Conservation (phyloP, 352 stramenopile genomes). For the Pythium aquatile region DNA sequence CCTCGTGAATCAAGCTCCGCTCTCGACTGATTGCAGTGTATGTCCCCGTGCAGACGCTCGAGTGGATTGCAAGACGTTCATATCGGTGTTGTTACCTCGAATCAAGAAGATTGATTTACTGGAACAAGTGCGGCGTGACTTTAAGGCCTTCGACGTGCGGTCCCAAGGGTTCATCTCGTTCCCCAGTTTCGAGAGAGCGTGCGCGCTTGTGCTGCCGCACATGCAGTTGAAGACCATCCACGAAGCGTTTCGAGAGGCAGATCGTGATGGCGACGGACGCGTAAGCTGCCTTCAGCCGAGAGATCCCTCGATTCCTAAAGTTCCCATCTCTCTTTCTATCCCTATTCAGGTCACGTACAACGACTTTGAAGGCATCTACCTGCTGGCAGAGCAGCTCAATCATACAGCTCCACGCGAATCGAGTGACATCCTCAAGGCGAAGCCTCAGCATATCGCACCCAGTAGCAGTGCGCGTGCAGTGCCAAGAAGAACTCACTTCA, state of each 20-base stretch:
- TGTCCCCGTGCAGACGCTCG: constrained; percentile 18
- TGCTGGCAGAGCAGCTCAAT: constrained; percentile 37
- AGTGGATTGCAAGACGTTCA: constrained; percentile 22
- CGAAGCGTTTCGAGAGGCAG: constrained; percentile 47
- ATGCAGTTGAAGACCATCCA: constrained; percentile 34
- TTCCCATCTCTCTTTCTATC: not conserved
- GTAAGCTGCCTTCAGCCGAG: constrained; percentile 21
- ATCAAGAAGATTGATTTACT: constrained; percentile 48
- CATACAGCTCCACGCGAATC: not conserved
- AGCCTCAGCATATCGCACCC: not conserved
- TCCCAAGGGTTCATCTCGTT: constrained; percentile 66
- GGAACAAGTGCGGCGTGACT: constrained; percentile 50
- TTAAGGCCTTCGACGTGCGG: constrained; percentile 65
- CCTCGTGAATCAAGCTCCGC: not conserved
- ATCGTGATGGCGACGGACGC: constrained; percentile 55
- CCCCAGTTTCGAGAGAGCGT: constrained; percentile 51
- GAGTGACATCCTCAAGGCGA: not conserved
- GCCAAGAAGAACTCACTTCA: not conserved
- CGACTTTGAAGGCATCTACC: constrained; percentile 64
- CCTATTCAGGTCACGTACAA: constrained; percentile 54
- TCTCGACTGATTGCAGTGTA: not conserved
- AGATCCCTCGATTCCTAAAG: not conserved
- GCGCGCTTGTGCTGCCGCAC: constrained; percentile 37
- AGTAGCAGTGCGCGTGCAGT: not conserved
- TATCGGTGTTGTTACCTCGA: constrained; percentile 36